Base-by-base conservation (phyloP, 2,329 filamentous ascomycete genomes). In the Metarhizium brunneum region DNA sequence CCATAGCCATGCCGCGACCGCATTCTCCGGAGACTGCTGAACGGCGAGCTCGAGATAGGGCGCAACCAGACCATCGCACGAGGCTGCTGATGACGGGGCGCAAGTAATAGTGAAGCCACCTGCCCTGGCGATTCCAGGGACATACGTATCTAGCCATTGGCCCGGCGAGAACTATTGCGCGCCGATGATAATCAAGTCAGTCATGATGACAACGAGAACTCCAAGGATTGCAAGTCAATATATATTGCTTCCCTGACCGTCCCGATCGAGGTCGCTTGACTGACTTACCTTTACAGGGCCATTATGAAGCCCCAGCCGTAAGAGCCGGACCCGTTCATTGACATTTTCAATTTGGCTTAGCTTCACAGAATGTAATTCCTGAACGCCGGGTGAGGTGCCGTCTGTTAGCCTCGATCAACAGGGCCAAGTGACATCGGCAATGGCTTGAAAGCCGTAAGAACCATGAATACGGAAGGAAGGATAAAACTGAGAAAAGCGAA, bases 101-200 rank as follows among this genome's bases (percentile, higher is more conserved):
- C 88, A 94, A 6, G 90, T 92, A 60, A 95, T 87, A 47, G 90
- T 95, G 75, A 95, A 96, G 56, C 91, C 91, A 38, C 91, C 91
- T 3, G 89, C 85, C 66, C 86, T 84, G 47, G 78, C 64, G 48
- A 89, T 72, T 42, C 74, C 76, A 1, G 91, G 90, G 54, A 90
- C 80, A 67, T 87, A 86, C 6, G 90, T 85, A 68, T 96, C 91
- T 55, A 96, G 79, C 89, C 90, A 96, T 76, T 95, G 91, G 54
- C 91, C 91, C 5, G 91, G 83, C 6, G 84, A 77, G 71, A 94
- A 95, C 78, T 88, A 69, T 36, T 3, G 25, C 25, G 25, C 16
- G 56, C 25, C 13, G 10, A 29, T 49, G 36, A 55, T 42, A 18
- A 29, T 6, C 40, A n/a, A 47, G 13, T 36, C 10, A 45, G 40